Evolutionary conservation across 1,284 basidiomycete species (phyloP).

Genomic region (Malassezia pachydermatis): DNA sequence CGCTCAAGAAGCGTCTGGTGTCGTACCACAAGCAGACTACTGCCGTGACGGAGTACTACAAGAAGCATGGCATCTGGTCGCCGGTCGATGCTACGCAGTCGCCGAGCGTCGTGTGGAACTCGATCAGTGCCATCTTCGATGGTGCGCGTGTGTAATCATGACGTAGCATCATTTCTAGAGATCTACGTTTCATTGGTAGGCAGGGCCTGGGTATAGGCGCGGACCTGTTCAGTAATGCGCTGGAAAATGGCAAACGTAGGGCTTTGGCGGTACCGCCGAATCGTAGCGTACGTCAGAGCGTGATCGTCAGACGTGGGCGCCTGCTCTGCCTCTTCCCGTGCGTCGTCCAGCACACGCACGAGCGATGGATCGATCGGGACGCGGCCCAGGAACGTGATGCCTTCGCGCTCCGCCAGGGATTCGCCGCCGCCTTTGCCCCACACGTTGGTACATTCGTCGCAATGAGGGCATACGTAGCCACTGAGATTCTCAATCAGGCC

Average conservation of each 20-base stretch:
- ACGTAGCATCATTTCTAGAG: too few relatives aligned
- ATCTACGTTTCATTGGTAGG: background rate
- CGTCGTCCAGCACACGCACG: constrained; percentile 74
- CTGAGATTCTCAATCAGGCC: constrained; percentile 98
- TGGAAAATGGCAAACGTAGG: constrained; percentile 45
- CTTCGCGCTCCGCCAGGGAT: constrained; percentile 60
- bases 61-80: constrained; percentile 58
- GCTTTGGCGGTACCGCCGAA: constrained; percentile 34
- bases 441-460: constrained; percentile 78
- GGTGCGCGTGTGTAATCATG: background rate
- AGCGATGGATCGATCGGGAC: constrained; percentile 89
- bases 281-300: constrained; percentile 31
- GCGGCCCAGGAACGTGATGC: constrained; percentile 69
- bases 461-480: constrained; percentile 81
- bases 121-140: constrained; percentile 53
- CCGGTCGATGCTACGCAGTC: constrained; percentile 87
- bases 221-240: constrained; percentile 27
- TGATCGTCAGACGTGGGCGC: constrained; percentile 19
- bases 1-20: constrained; percentile 73
- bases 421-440: constrained; percentile 90
- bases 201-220: constrained; percentile 10
- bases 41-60: constrained; percentile 96
- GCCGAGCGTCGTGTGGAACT: constrained; percentile 81
- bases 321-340: constrained; percentile 23
- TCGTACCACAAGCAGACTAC: constrained; percentile 87